Conservation (phyloP, 495 filamentous ascomycete species). For the Neurospora intermedia region DNA sequence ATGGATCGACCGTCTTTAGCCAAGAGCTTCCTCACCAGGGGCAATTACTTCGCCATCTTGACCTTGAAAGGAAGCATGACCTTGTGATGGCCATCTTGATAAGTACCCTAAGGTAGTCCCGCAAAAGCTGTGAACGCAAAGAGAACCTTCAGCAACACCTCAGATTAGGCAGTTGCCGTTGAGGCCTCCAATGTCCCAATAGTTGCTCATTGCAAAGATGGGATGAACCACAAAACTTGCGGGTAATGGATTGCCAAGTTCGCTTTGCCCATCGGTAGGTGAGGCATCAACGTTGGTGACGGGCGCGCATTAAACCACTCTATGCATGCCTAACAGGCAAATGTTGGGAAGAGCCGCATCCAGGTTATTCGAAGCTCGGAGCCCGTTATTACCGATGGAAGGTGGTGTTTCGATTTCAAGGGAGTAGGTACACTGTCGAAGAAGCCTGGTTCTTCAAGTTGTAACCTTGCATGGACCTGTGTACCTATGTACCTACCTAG, state of each 20-base stretch:
- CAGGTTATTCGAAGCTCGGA: neutral
- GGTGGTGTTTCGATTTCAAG: neutral
- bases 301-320: neutral
- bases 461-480: neutral
- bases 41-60: neutral
- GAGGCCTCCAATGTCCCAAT: neutral
- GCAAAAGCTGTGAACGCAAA: neutral
- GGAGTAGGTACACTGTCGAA: neutral
- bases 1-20: neutral
- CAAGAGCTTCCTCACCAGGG: neutral
- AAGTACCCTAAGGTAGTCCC: neutral
- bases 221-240: neutral
- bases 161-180: neutral
- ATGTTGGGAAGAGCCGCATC: neutral
- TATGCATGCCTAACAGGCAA: neutral
- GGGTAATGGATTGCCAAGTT: no score
- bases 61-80: neutral
- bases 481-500: neutral
- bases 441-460: neutral
- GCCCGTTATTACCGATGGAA: neutral
- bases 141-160: neutral
- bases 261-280: neutral
- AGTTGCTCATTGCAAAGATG: neutral
- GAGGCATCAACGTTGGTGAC: neutral
- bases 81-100: neutral